Evolutionary conservation across 768 basidiomycete genomes (phyloP), one percentile per base, ranked within the genome.

Genomic region (Saitozyma podzolica): DNA sequence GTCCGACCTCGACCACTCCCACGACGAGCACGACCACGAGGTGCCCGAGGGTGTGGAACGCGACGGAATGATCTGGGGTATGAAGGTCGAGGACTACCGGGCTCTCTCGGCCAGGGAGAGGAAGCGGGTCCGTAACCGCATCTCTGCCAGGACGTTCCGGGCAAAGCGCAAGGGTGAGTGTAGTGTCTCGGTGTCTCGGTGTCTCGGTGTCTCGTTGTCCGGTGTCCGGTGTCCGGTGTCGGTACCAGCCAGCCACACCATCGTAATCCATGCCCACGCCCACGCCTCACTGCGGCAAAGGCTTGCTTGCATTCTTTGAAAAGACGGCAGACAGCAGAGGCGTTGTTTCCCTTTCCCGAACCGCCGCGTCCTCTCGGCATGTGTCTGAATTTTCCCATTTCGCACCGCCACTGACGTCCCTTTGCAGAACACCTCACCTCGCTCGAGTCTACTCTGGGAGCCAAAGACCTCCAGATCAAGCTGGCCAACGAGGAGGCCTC

Each of bases 1-100:
- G 40, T 56, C 54, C n/a, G 67, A 61, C 10, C 58, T 62, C n/a
- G 65, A 67, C 41, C 58, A 68, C 40, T 54, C 40, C 40, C 65
- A 72, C 9, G 65, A 66, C 51, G 66, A 63, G 19, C 64, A 62
- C 20, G 72, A 73, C 16, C 69, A 69, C 16, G 77, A 73, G 40
- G 71, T 73, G 8, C 63, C 67, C 6, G 74, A 74, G 60, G 78
- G 76, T 40, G 72, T 76, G 9, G 78, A 79, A 53, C 48, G 73
- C 39, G 74, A 79, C 58, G 78, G 78, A 11, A 77, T 76, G 71
- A 79, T 79, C 45, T 79, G 78, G 78, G 78, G 78, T 2, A 77
- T 79, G 76, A 70, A 70, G 58, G 75, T 77, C 11, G 74, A 75
- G 16, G 73, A 69, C 8, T 79, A 79, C 54, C 57, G 72, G 17